These are phyloP conservation scores for Nidularia sp. DNA, from an alignment of 768 basidiomycete species.

Conservation along the genomic window DNA sequence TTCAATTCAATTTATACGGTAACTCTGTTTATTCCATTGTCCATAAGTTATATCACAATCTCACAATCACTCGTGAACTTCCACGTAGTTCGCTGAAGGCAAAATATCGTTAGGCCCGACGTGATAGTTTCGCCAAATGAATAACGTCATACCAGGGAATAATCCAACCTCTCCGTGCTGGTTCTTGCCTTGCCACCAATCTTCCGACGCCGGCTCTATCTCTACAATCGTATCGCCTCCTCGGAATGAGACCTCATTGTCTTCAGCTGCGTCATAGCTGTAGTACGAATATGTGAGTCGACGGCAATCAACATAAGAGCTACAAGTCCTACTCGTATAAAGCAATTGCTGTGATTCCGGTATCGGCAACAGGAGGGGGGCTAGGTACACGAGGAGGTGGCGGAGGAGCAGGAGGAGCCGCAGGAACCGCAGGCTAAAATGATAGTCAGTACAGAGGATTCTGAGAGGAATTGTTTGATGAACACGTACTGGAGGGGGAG, in stretches of 20 bases:
- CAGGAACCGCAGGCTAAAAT: conserved; percentile 21
- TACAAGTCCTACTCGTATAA: conserved; percentile 59
- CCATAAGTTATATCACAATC: neutral
- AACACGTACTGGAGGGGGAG: conserved; percentile 34
- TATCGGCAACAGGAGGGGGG: conserved; percentile 42
- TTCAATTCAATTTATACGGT: no score
- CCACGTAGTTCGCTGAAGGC: conserved; percentile 30
- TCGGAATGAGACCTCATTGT: conserved; percentile 83
- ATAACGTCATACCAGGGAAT: conserved; percentile 62
- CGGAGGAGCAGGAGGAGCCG: conserved; percentile 37
- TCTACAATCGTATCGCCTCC: conserved; percentile 79
- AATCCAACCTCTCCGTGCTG: conserved; percentile 53
- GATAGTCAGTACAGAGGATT: neutral
- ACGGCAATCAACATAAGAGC: neutral
- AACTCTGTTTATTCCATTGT: no score
- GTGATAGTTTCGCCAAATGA: neutral
- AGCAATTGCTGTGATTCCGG: conserved; percentile 60
- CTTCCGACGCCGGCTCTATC: conserved; percentile 81
- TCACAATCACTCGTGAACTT: conserved; percentile 24
- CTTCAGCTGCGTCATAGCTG: conserved; percentile 88
- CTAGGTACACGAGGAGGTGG: conserved; percentile 45
- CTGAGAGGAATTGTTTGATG: neutral
- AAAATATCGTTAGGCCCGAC: neutral
- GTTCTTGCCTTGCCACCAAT: conserved; percentile 82
- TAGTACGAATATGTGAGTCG: neutral